A percentile compares a stretch with the other conserved stretches of the same genome.
Evolutionary conservation across 176 grass and related monocot species (phyloP).

Genomic region (Thalia dealbata): DNA sequence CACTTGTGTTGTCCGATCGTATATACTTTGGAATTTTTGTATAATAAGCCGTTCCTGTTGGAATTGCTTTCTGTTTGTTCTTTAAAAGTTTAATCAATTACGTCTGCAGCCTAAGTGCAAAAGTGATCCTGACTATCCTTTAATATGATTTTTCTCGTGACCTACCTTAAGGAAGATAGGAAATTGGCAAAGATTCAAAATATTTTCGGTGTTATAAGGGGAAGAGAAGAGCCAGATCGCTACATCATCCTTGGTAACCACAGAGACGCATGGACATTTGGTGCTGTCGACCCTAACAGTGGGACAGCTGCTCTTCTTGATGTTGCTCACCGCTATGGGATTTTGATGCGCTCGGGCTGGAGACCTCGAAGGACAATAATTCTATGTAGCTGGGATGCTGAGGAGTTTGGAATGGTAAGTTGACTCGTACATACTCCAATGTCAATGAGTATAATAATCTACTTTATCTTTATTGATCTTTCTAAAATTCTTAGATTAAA

Average conservation of each 20-base stretch:
- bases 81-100: neutral
- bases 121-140: neutral
- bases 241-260: constrained; percentile 95
- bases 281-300: constrained; percentile 94
- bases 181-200: constrained; percentile 50
- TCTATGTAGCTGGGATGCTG: constrained; percentile 90
- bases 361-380: constrained; percentile 76
- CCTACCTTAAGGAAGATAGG: constrained; percentile 66
- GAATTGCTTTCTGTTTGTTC: neutral
- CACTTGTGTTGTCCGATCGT: neutral
- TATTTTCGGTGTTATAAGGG: constrained; percentile 57
- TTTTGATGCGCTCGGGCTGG: constrained; percentile 73
- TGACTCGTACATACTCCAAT: neutral
- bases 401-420: constrained; percentile 99
- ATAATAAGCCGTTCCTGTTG: neutral
- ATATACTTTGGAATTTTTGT: neutral
- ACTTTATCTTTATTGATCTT: neutral
- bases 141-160: constrained; percentile 8
- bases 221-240: constrained; percentile 69
- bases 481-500: neutral
- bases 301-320: constrained; percentile 83
- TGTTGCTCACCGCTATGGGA: constrained; percentile 60
- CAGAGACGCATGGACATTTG: constrained; percentile 94
- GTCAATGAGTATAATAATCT: too few relatives aligned
- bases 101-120: neutral